These are phyloP conservation scores for Leucocoprinus leucothites DNA, from an alignment of 768 basidiomycete genomes.

Conservation along the genomic window DNA sequence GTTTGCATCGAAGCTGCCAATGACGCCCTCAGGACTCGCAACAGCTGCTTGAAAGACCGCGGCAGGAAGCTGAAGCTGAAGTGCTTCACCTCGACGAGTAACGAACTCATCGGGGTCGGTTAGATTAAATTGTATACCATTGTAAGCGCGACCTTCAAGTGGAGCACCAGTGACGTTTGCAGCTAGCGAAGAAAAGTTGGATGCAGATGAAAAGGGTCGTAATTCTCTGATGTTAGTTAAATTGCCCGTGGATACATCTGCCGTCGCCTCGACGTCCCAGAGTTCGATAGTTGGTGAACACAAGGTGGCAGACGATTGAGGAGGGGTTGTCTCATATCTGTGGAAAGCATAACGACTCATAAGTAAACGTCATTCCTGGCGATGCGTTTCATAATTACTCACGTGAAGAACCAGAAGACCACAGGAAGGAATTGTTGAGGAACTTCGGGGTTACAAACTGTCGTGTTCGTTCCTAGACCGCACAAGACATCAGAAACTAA, in stretches of 20 bases:
- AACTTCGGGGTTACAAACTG: conserved; percentile 22
- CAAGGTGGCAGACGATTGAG: conserved; percentile 41
- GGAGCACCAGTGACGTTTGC: conserved; percentile 44
- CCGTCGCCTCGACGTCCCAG: conserved; percentile 39
- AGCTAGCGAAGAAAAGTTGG: conserved; percentile 36
- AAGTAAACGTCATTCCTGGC: no score
- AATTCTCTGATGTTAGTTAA: conserved; percentile 39
- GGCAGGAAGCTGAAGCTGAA: conserved; percentile 46
- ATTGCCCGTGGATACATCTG: conserved; percentile 43
- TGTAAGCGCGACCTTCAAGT: conserved; percentile 46
- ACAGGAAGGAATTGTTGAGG: conserved; percentile 42
- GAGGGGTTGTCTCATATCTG: conserved; percentile 31
- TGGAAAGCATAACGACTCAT: no score
- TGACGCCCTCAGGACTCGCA: conserved; percentile 34
- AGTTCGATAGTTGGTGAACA: conserved; percentile 44
- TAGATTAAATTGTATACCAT: conserved; percentile 50
- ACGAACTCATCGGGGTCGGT: conserved; percentile 38
- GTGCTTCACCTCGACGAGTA: conserved; percentile 36
- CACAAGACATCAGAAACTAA: background rate
- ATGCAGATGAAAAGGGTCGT: conserved; percentile 33
- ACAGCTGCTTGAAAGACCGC: conserved; percentile 47
- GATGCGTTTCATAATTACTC: no score
- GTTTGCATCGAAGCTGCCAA: conserved; percentile 32
- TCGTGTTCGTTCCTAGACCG: conserved; percentile 30
- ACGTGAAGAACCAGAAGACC: conserved; percentile 58